Conservation (phyloP, 257 asterid genomes). For the Anisodus tanguticus region DNA sequence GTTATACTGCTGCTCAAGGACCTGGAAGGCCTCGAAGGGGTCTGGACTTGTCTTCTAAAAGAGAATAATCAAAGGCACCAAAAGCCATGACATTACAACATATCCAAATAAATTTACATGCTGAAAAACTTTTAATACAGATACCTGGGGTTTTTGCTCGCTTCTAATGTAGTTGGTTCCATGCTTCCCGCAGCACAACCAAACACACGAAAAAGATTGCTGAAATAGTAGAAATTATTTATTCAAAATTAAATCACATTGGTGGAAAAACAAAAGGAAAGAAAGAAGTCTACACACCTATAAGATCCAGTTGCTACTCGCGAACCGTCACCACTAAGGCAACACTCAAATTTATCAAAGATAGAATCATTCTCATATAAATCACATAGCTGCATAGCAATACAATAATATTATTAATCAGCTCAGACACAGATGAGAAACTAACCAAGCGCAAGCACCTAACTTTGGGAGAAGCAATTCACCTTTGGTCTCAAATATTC, state of each 20-base stretch:
- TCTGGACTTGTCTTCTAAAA: slow-evolving; percentile 85
- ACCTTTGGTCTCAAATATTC: slow-evolving; percentile 98
- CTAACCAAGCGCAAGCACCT: slow-evolving; percentile 11
- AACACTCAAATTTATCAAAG: slow-evolving; percentile 96
- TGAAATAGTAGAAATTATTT: slow-evolving; percentile 36
- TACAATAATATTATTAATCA: slow-evolving; percentile 39
- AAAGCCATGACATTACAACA: slow-evolving; percentile 7
- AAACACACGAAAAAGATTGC: slow-evolving; percentile 81
- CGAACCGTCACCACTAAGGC: slow-evolving; percentile 94
- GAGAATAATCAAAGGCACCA: slow-evolving; percentile 27
- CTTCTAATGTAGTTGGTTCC: slow-evolving; percentile 75
- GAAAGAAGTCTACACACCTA: slow-evolving; percentile 53
- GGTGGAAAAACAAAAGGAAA: slow-evolving; percentile 20
- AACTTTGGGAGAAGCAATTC: slow-evolving; percentile 27
- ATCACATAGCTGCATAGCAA: slow-evolving; percentile 72
- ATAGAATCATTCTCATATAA: slow-evolving; percentile 95
- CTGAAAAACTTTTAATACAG: slow-evolving; percentile 10
- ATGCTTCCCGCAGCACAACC: slow-evolving; percentile 68
- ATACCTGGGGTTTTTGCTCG: slow-evolving; percentile 86
- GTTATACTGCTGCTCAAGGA: slow-evolving; percentile 80
- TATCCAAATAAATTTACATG: slow-evolving; percentile 11
- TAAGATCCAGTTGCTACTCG: slow-evolving; percentile 99
- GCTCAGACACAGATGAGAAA: slow-evolving; percentile 31
- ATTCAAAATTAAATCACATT: neutral
- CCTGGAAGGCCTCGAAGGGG: slow-evolving; percentile 91